phyloP scores from a whole-genome alignment of 345 rosid genomes.

The Citrus hindsii region DNA sequence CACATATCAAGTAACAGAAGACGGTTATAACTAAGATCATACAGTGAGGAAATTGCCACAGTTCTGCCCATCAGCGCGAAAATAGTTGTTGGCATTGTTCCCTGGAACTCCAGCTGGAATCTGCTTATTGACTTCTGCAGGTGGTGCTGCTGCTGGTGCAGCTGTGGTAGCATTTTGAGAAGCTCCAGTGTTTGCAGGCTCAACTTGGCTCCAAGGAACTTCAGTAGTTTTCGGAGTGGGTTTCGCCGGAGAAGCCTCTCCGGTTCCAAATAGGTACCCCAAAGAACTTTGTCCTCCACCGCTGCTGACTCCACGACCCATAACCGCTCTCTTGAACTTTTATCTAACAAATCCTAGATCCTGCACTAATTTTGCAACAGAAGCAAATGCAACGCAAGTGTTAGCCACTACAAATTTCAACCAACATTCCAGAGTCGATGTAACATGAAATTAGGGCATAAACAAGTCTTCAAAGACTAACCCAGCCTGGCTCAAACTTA shows the following conservation, averaged over 20 bases:
- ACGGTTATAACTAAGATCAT: slow-evolving; percentile 4
- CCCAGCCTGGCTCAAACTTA: not conserved
- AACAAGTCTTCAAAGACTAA: not conserved
- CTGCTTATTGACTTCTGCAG: slow-evolving; percentile 34
- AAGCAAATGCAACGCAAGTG: not conserved
- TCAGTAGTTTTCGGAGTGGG: slow-evolving; percentile 24
- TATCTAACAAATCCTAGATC: not conserved
- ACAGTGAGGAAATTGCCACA: slow-evolving; percentile 76
- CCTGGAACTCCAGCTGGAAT: slow-evolving; percentile 69
- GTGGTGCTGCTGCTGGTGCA: slow-evolving; percentile 21
- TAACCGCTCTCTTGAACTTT: slow-evolving; percentile 18
- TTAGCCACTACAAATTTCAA: not conserved
- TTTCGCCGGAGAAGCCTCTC: slow-evolving; percentile 46
- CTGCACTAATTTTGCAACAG: slow-evolving; percentile 1
- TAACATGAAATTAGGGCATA: not conserved
- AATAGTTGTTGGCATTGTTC: slow-evolving; percentile 57
- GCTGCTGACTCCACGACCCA: slow-evolving; percentile 87
- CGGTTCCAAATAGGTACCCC: slow-evolving; percentile 75
- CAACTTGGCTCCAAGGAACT: slow-evolving; percentile 30
- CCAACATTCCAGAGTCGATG: not conserved
- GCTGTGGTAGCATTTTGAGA: slow-evolving; percentile 25
- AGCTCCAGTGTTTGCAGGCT: slow-evolving; percentile 22
- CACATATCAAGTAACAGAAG: not conserved
- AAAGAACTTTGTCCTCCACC: slow-evolving; percentile 92
- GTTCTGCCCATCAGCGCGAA: slow-evolving; percentile 73